Evolutionary conservation across 352 stramenopile genomes (phyloP).

Genomic region (Pythium coloratum): DNA sequence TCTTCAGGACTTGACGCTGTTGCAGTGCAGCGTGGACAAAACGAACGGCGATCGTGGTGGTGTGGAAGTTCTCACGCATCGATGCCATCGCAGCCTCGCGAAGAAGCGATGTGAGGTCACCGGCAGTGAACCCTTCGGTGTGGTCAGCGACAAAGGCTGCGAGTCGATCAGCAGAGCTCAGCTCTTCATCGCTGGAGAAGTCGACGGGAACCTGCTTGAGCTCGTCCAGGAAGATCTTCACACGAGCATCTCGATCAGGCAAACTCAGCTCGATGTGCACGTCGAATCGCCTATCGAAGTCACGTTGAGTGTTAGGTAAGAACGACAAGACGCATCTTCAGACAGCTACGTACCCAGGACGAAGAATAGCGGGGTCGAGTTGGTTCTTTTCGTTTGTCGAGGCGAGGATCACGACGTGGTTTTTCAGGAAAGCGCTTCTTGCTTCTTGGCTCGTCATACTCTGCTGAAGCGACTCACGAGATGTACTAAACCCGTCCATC

Average conservation of each 20-base stretch:
- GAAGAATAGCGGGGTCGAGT: conserved; percentile 86
- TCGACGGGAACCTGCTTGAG: conserved; percentile 56
- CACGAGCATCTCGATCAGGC: conserved; percentile 53
- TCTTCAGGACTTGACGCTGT: conserved; percentile 14
- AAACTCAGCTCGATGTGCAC: conserved; percentile 71
- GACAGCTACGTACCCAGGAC: conserved; percentile 59
- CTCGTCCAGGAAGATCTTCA: conserved; percentile 49
- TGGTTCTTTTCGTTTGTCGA: conserved; percentile 72
- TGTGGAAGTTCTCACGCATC: conserved; percentile 60
- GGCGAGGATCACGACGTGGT: conserved; percentile 85
- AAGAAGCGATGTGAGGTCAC: conserved; percentile 64
- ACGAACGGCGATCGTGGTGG: conserved; percentile 39
- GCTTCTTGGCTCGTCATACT: conserved; percentile 42
- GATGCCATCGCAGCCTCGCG: conserved; percentile 77
- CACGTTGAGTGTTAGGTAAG: background rate
- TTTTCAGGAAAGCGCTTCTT: conserved; percentile 64
- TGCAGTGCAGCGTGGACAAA: conserved; percentile 36
- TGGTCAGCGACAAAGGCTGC: conserved; percentile 50
- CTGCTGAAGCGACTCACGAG: conserved; percentile 32
- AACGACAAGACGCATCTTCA: background rate
- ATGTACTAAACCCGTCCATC: conserved; percentile 87
- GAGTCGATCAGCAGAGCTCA: conserved; percentile 39
- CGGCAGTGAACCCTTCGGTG: conserved; percentile 54
- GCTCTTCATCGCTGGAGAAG: conserved; percentile 35
- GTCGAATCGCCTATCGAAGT: conserved; percentile 63